Percentiles rank a stretch among this genome's conserved stretches.
Evolutionary conservation across 495 filamentous ascomycete species (phyloP).

Genomic region (Lepraria neglecta): DNA sequence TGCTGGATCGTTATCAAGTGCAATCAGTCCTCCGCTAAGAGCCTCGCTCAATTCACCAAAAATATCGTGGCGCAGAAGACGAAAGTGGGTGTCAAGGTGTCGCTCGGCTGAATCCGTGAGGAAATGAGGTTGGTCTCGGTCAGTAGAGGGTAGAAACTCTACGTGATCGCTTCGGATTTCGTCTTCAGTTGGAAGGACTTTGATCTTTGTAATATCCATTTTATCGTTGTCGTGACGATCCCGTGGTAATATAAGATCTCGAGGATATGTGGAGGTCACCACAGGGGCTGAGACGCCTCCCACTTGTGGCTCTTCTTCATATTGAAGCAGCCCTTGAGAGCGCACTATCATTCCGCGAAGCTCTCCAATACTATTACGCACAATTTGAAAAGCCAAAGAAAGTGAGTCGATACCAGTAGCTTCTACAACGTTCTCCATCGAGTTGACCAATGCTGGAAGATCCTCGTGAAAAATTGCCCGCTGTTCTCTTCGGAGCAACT

Average conservation of each 20-base stretch:
- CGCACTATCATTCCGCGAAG: conserved; percentile 9
- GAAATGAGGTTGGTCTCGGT: conserved; percentile 49
- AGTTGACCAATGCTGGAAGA: conserved; percentile 10
- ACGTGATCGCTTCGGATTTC: conserved; percentile 49
- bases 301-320: background rate
- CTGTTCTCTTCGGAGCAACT: conserved; percentile 13
- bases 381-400: conserved; percentile 8
- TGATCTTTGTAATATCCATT: conserved; percentile 50
- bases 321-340: conserved; percentile 9
- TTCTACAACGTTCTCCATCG: conserved; percentile 12
- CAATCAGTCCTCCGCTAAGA: conserved; percentile 39
- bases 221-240: conserved; percentile 62
- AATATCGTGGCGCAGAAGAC: conserved; percentile 59
- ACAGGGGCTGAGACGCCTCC: conserved; percentile 7
- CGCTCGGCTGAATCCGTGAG: conserved; percentile 44
- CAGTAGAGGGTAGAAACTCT: conserved; percentile 55
- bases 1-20: conserved; percentile 10
- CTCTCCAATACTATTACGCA: conserved; percentile 16
- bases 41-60: conserved; percentile 56
- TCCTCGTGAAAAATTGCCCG: conserved; percentile 15
- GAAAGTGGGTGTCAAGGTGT: conserved; percentile 64
- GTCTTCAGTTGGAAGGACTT: conserved; percentile 55
- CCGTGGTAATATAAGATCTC: conserved; percentile 22
- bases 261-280: conserved; percentile 16
- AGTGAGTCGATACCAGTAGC: background rate